phyloP scores from a whole-genome alignment of 2,329 filamentous ascomycete species.

The Venturia pyrina region DNA sequence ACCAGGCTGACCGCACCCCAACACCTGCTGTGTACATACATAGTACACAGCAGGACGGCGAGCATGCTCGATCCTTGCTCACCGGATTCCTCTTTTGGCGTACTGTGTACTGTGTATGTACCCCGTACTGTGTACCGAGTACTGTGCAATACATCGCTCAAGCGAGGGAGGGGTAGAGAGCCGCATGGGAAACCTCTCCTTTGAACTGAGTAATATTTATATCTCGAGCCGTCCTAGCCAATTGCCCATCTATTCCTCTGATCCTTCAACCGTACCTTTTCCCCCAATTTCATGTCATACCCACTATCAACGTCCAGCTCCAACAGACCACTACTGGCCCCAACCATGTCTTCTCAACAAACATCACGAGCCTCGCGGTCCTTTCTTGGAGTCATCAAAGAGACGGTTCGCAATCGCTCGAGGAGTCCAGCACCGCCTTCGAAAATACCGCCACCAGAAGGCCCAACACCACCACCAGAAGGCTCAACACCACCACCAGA shows the following conservation, averaged over 20 bases:
- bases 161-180: neutral
- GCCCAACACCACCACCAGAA: neutral
- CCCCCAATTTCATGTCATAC: neutral
- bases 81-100: neutral
- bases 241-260: neutral
- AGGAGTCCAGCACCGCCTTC: neutral
- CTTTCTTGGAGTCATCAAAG: neutral
- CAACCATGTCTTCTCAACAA: neutral
- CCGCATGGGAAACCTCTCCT: neutral
- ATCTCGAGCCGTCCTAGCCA: neutral
- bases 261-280: neutral
- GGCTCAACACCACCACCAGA: neutral
- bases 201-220: neutral
- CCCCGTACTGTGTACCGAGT: too few relatives aligned
- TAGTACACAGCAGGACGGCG: too few relatives aligned
- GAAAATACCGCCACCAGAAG: neutral
- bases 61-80: neutral
- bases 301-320: neutral
- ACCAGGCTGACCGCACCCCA: slow-evolving; percentile 1
- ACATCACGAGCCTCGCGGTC: neutral
- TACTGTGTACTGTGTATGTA: too few relatives aligned
- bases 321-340: neutral
- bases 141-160: neutral
- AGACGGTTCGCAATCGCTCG: neutral
- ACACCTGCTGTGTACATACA: too few relatives aligned